These are phyloP conservation scores for Malassezia yamatoensis DNA, from an alignment of 1,284 basidiomycete species.

Conservation along the genomic window DNA sequence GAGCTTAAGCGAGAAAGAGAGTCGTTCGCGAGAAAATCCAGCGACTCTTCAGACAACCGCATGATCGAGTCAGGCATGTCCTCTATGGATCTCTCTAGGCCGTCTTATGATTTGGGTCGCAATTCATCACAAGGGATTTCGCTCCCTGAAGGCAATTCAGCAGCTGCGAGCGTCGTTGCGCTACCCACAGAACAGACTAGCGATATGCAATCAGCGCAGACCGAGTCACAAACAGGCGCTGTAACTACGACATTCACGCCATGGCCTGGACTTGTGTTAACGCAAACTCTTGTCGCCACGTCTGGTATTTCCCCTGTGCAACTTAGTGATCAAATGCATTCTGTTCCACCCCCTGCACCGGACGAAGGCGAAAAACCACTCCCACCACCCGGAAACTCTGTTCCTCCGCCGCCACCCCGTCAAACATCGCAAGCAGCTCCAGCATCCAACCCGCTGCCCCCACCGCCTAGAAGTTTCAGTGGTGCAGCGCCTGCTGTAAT, in stretches of 20 bases:
- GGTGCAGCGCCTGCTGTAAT: background rate
- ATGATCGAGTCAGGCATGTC: background rate
- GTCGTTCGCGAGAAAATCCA: background rate
- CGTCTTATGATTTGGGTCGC: background rate
- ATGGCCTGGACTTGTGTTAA: conserved; percentile 16
- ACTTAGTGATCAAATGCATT: background rate
- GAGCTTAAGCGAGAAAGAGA: conserved; percentile 13
- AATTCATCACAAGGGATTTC: background rate
- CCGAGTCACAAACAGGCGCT: conserved; percentile 1
- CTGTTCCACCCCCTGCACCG: background rate
- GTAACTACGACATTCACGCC: conserved; percentile 17
- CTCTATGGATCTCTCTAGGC: background rate
- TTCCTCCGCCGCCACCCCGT: conserved; percentile 12
- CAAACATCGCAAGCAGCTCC: background rate
- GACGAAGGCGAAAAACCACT: background rate
- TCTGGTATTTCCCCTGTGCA: background rate
- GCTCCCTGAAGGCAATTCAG: conserved; percentile 6
- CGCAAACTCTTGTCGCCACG: conserved; percentile 7
- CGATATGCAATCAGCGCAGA: background rate
- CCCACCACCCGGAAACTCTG: background rate
- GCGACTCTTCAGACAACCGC: background rate
- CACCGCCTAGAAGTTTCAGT: background rate
- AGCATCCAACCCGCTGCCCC: background rate
- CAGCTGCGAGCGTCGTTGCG: conserved; percentile 5
- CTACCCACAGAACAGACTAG: conserved; percentile 9